Percentiles rank a stretch among this genome's conserved stretches.
These are phyloP conservation scores for Malassezia sp. DNA, from an alignment of 1,284 basidiomycete species.

Conservation along the genomic window DNA sequence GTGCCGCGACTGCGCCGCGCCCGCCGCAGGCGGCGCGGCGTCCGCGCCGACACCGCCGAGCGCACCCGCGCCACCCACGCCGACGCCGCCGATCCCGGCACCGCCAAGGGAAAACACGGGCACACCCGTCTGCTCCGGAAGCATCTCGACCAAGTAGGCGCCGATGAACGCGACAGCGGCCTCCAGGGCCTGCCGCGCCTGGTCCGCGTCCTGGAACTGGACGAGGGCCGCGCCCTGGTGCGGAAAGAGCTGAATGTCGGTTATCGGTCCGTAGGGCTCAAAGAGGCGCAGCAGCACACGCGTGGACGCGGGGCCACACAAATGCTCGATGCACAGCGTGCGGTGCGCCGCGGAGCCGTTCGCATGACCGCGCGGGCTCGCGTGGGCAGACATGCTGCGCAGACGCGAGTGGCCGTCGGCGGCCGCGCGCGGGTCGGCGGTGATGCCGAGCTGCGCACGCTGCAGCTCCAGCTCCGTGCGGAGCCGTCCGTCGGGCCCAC, in stretches of 20 bases:
- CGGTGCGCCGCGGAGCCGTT: background rate
- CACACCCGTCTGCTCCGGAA: constrained; percentile 1
- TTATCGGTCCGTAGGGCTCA: constrained; percentile 15
- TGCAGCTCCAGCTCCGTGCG: constrained; percentile 34
- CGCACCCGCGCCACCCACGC: no score
- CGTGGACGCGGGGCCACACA: constrained; percentile 10
- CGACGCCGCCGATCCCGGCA: no score
- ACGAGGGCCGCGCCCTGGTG: constrained; percentile 5
- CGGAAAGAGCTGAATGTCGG: constrained; percentile 12
- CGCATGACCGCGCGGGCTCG: background rate
- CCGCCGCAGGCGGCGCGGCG: no score
- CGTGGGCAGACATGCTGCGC: constrained; percentile 6
- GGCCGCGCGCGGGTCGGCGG: background rate
- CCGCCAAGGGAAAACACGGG: constrained; percentile 10
- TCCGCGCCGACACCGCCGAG: background rate
- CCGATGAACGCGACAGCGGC: constrained; percentile 8
- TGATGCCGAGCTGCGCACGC: constrained; percentile 9
- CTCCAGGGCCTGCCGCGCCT: background rate
- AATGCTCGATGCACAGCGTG: constrained; percentile 2
- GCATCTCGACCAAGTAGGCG: constrained; percentile 6
- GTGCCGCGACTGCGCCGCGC: background rate
- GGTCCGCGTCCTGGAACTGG: constrained; percentile 4
- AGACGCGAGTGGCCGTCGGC: background rate
- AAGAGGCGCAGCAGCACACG: constrained; percentile 10
- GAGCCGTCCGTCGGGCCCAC: constrained; percentile 31